phyloP scores from a whole-genome alignment of 306 rosid species.

The Biancaea sappan region DNA sequence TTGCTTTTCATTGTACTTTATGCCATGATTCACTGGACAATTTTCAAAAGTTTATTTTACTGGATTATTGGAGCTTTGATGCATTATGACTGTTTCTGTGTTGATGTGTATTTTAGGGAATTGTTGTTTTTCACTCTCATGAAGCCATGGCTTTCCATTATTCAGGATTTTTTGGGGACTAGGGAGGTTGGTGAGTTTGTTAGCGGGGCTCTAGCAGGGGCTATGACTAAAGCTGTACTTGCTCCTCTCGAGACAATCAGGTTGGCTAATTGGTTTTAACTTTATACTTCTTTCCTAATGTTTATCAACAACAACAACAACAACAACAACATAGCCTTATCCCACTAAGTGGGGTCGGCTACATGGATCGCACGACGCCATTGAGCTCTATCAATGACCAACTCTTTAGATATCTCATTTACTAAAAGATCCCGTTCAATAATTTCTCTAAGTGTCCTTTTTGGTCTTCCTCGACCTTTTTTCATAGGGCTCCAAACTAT shows the following conservation, averaged over 20 bases:
- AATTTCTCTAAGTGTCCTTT: too few relatives aligned
- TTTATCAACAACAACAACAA: too few relatives aligned
- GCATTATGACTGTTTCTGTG: not conserved
- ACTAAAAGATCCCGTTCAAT: too few relatives aligned
- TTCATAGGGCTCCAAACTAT: too few relatives aligned
- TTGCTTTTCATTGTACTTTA: not conserved
- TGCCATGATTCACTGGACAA: not conserved
- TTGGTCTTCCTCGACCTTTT: too few relatives aligned
- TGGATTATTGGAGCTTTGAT: not conserved
- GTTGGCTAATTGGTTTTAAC: slow-evolving; percentile 51
- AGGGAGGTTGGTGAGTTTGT: slow-evolving; percentile 88
- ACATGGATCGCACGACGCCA: too few relatives aligned
- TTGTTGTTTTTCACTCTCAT: not conserved
- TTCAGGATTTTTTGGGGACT: slow-evolving; percentile 64
- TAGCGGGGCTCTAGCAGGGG: slow-evolving; percentile 94
- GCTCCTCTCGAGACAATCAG: slow-evolving; percentile 99
- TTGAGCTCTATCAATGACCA: too few relatives aligned
- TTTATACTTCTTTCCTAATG: not conserved
- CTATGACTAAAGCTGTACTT: slow-evolving; percentile 96
- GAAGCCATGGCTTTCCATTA: slow-evolving; percentile 17
- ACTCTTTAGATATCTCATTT: too few relatives aligned
- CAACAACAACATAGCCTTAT: too few relatives aligned
- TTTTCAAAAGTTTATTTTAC: not conserved
- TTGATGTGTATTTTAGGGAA: not conserved
- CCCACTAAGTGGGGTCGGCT: too few relatives aligned